Conservation (phyloP, 2,329 filamentous ascomycete genomes). For the Xylaria sp. region DNA sequence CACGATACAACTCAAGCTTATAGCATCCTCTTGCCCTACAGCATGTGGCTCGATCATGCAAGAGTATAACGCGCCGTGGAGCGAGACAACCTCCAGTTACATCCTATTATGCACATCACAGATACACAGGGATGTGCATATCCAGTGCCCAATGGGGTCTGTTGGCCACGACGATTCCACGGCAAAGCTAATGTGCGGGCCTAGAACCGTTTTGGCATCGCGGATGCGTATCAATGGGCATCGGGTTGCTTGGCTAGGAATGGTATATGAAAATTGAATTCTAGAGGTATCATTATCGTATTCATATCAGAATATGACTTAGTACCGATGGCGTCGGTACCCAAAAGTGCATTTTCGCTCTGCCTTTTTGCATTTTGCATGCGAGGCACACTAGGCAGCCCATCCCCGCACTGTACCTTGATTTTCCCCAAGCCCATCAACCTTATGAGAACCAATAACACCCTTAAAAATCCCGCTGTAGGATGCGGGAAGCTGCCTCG, state of each 20-base stretch:
- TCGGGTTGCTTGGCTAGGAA: background rate
- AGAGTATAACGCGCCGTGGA: constrained; percentile 3
- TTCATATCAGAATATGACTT: constrained; percentile 10
- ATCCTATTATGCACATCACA: constrained; percentile 22
- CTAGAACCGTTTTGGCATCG: background rate
- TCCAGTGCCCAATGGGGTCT: background rate
- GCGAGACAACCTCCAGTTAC: constrained; percentile 19
- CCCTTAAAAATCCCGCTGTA: constrained; percentile 11
- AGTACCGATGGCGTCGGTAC: constrained; percentile 4
- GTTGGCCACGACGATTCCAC: constrained; percentile 19
- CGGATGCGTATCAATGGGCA: constrained; percentile 8
- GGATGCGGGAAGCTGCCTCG: constrained; percentile 16
- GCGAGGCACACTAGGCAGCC: background rate
- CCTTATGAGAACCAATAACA: constrained; percentile 13
- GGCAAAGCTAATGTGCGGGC: background rate
- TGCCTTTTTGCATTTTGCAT: constrained; percentile 12
- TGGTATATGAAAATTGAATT: constrained; percentile 6
- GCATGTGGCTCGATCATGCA: constrained; percentile 13
- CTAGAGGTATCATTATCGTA: constrained; percentile 4
- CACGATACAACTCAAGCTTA: background rate
- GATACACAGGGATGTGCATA: constrained; percentile 13
- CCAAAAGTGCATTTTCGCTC: constrained; percentile 18
- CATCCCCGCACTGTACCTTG: constrained; percentile 34
- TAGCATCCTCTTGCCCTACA: background rate
- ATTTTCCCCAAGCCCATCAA: constrained; percentile 13